Evolutionary conservation across 2,329 filamentous ascomycete species (phyloP).

Genomic region (Alternaria hordeiaustralica): DNA sequence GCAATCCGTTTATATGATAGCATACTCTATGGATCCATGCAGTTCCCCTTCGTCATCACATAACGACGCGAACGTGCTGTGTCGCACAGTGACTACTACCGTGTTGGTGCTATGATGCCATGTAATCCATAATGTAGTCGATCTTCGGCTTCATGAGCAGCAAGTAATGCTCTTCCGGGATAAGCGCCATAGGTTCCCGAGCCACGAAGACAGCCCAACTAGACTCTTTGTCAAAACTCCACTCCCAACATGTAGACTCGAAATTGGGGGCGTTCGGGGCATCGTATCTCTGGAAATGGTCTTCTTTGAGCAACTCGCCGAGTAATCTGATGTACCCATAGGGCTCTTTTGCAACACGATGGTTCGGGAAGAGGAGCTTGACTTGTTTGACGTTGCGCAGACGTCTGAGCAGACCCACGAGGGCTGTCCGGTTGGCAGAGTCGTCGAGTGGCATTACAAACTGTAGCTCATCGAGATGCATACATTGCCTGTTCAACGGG

Average conservation of each 20-base stretch:
- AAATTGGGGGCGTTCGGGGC: slow-evolving; percentile 30
- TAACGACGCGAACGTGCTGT: not conserved
- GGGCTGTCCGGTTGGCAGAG: slow-evolving; percentile 35
- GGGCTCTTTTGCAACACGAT: slow-evolving; percentile 1
- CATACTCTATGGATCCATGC: not conserved
- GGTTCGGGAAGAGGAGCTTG: slow-evolving; percentile 38
- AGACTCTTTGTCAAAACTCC: slow-evolving; percentile 39
- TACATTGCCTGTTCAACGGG: slow-evolving; percentile 39
- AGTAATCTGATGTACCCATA: slow-evolving; percentile 42
- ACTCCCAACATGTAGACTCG: slow-evolving; percentile 50
- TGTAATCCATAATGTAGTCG: slow-evolving; percentile 36
- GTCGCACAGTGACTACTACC: not conserved
- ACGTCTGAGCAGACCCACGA: slow-evolving; percentile 42
- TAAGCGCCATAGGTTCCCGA: slow-evolving; percentile 28
- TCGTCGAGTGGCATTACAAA: slow-evolving; percentile 24
- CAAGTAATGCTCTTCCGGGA: slow-evolving; percentile 50
- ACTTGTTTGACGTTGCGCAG: slow-evolving; percentile 43
- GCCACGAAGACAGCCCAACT: slow-evolving; percentile 40
- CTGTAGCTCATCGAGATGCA: slow-evolving; percentile 38
- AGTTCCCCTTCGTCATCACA: not conserved
- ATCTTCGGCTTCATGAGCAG: slow-evolving; percentile 46
- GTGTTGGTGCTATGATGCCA: not conserved
- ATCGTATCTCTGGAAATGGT: slow-evolving; percentile 51
- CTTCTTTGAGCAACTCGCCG: slow-evolving; percentile 50
- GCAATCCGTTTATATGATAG: not conserved